A percentile compares a stretch with the other conserved stretches of the same genome.
Conservation (phyloP, 2,329 filamentous ascomycete genomes). For the Fusarium stilboides region DNA sequence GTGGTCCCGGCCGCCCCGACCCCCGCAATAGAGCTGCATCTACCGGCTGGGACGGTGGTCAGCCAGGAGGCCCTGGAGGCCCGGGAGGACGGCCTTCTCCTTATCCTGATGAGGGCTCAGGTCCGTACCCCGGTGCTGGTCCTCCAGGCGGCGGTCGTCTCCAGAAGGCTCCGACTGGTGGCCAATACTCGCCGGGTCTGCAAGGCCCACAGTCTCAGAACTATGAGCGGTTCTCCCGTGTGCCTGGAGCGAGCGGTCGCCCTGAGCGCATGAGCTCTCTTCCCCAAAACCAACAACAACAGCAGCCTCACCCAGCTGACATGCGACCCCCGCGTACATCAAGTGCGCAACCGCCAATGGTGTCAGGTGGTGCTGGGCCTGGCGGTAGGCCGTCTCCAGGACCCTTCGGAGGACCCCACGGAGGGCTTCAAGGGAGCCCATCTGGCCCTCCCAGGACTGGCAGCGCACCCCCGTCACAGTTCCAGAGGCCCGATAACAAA, state of each 20-base stretch:
- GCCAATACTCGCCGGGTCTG: conserved; percentile 42
- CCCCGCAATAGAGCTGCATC: conserved; percentile 61
- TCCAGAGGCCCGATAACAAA: conserved; percentile 48
- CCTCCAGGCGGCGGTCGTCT: conserved; percentile 53
- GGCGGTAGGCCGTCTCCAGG: conserved; percentile 46
- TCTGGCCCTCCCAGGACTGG: conserved; percentile 52
- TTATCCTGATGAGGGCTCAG: conserved; percentile 46
- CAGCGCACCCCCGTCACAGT: conserved; percentile 57
- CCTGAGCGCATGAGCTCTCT: conserved; percentile 55
- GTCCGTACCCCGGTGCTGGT: conserved; percentile 52
- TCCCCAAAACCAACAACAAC: conserved; percentile 42
- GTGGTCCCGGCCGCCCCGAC: conserved; percentile 56
- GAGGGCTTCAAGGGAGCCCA: conserved; percentile 35
- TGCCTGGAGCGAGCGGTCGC: conserved; percentile 51
- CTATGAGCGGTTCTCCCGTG: conserved; percentile 53
- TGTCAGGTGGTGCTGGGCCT: conserved; percentile 39
- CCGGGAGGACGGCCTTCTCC: conserved; percentile 46
- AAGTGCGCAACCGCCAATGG: conserved; percentile 42
- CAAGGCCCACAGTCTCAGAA: conserved; percentile 43
- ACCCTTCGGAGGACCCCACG: conserved; percentile 37
- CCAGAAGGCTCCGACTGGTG: conserved; percentile 48
- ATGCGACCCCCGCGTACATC: conserved; percentile 45
- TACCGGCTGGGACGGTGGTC: conserved; percentile 59
- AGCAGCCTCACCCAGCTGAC: conserved; percentile 23
- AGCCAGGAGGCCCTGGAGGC: conserved; percentile 43